phyloP scores from a whole-genome alignment of 257 asterid genomes.

The Gentiana macrophylla region DNA sequence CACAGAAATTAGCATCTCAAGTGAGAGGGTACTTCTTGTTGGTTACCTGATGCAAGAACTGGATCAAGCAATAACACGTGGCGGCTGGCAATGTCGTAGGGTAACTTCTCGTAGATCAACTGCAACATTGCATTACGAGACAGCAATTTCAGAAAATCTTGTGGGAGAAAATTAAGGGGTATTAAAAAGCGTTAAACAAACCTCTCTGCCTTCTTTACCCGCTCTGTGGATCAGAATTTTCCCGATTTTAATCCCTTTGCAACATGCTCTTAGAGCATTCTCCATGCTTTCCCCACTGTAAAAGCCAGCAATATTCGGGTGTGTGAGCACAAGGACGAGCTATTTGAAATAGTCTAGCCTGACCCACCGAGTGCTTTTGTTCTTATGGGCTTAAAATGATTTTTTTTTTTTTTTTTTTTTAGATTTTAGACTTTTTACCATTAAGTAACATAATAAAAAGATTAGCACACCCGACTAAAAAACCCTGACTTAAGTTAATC shows the following conservation, averaged over 20 bases:
- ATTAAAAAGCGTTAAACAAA: conserved; percentile 10
- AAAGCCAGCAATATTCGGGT: conserved; percentile 8
- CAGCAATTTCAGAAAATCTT: conserved; percentile 8
- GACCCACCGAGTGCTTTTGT: too few relatives aligned
- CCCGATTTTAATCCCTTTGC: conserved; percentile 92
- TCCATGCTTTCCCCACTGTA: conserved; percentile 98
- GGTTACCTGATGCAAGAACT: conserved; percentile 78
- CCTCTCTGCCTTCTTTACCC: conserved; percentile 60
- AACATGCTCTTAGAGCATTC: conserved; percentile 88
- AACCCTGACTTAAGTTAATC: too few relatives aligned
- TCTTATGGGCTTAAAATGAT: too few relatives aligned
- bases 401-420: too few relatives aligned
- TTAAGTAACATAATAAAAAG: too few relatives aligned
- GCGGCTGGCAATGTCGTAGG: conserved; percentile 81
- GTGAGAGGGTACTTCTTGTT: neutral
- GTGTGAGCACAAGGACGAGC: too few relatives aligned
- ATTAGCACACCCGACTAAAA: too few relatives aligned
- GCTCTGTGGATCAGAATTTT: conserved; percentile 77
- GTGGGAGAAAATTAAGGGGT: neutral
- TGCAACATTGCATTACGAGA: conserved; percentile 17
- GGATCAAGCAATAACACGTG: conserved; percentile 89
- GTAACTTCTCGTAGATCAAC: conserved; percentile 90
- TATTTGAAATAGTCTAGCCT: too few relatives aligned
- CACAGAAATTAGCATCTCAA: neutral
- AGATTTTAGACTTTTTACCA: too few relatives aligned